Base-by-base conservation (phyloP, 768 basidiomycete species). In the Brasilioporus rufonigricans region DNA sequence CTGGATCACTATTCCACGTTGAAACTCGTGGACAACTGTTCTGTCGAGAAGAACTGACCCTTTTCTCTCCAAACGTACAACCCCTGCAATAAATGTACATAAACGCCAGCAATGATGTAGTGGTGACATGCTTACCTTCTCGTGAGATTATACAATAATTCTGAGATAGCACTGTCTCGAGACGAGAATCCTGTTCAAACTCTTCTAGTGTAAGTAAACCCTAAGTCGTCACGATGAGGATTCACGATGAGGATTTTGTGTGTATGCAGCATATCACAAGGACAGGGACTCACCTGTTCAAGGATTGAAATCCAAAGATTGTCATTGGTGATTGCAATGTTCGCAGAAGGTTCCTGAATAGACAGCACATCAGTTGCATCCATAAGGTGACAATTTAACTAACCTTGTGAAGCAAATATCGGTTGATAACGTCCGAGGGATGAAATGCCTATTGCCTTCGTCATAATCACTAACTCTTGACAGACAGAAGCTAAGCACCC, bases 361-460 rank as follows among this genome's bases (percentile, higher is more conserved):
- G 6, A 19, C 7, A n/a, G 18, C 2, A 8, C 24, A 7, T 9
- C 14, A 12, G 23, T 24, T 29, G 14, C 26, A 54, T 35, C 26
- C 24, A 35, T 2, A 27, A n/a, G 4, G 18, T 16, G 33, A 1
- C 16, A 31, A 13, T 24, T 7, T 8, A 5, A 38, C 54, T n/a
- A 1, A 49, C 61, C 40, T 49, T 52, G 26, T 6, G 39, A 0
- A 63, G 33, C 5, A 63, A 27, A 43, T 53, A 63, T 26, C 45
- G 50, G 23, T 63, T 63, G 31, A 63, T 24, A 5, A 52, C 2
- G 5, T 63, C 62, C 32, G 62, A 53, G 2, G 61, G 62, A 21
- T 63, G 62, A 39, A 46, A 11, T 18, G 29, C 43, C 60, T 47
- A 12, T 53, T 16, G 1, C 12, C 18, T 33, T 4, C 4, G 26